phyloP scores from a whole-genome alignment of 495 filamentous ascomycete species.

The Neurospora sp. region DNA sequence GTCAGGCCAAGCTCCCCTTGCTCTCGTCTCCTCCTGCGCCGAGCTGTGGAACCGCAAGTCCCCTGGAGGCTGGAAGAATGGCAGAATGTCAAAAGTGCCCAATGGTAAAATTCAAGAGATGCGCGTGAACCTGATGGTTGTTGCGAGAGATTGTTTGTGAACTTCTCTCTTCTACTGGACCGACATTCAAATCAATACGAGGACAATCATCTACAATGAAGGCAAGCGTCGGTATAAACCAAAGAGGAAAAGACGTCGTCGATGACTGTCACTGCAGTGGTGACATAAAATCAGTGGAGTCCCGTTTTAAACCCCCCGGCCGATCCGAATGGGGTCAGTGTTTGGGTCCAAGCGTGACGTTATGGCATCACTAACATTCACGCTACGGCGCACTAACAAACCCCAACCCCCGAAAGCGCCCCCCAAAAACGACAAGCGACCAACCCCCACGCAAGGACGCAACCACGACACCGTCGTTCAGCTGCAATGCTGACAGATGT shows the following conservation, averaged over 20 bases:
- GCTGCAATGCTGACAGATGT: background rate
- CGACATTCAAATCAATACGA: background rate
- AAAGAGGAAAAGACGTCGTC: background rate
- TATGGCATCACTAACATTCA: background rate
- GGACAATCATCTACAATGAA: background rate
- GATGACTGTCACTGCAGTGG: background rate
- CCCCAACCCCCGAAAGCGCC: background rate
- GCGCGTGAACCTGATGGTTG: background rate
- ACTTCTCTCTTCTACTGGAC: background rate
- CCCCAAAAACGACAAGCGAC: background rate
- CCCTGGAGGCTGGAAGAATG: background rate
- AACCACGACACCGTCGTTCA: background rate
- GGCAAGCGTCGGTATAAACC: background rate
- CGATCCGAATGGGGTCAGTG: background rate
- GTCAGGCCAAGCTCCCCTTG: background rate
- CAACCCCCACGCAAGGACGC: background rate
- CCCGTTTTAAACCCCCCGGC: background rate
- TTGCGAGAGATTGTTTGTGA: background rate
- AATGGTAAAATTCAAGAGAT: background rate
- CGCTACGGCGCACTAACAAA: background rate
- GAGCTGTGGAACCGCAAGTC: background rate
- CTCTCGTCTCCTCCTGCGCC: background rate
- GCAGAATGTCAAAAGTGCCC: background rate
- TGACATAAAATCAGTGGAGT: background rate
- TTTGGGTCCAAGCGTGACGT: background rate